phyloP scores from a whole-genome alignment of 257 asterid genomes.

The Przewalskia tangutica region DNA sequence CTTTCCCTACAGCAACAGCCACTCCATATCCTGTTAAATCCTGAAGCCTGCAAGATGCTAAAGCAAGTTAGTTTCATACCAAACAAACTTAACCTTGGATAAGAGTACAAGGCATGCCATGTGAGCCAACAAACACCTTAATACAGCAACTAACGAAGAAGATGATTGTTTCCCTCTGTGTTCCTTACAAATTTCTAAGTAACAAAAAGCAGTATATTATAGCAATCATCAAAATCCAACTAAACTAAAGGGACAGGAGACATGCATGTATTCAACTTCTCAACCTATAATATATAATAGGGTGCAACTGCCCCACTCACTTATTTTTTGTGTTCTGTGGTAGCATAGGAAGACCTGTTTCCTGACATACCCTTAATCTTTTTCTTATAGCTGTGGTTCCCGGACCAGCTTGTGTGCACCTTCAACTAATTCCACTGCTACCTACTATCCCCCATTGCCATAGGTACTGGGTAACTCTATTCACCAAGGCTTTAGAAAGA shows the following conservation, averaged over 20 bases:
- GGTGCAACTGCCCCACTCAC: neutral
- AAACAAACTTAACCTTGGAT: neutral
- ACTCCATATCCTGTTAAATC: constrained; percentile 98
- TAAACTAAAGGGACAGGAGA: neutral
- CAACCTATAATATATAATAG: neutral
- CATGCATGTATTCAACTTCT: neutral
- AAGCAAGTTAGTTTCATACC: neutral
- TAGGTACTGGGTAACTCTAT: neutral
- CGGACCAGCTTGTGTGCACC: neutral
- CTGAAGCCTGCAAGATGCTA: constrained; percentile 55
- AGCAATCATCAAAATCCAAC: neutral
- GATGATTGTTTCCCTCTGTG: neutral
- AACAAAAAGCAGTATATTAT: neutral
- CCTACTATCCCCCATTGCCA: neutral
- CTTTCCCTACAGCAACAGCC: constrained; percentile 58
- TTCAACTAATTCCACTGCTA: neutral
- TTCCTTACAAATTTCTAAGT: neutral
- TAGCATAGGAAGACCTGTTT: neutral
- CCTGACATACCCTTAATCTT: neutral
- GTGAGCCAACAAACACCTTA: neutral
- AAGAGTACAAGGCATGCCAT: neutral
- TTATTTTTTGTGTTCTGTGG: neutral
- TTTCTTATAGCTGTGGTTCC: neutral
- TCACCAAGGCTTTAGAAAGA: neutral
- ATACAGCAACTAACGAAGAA: neutral